Evolutionary conservation across 2,329 filamentous ascomycete genomes (phyloP).

Genomic region (Nemania sp.): DNA sequence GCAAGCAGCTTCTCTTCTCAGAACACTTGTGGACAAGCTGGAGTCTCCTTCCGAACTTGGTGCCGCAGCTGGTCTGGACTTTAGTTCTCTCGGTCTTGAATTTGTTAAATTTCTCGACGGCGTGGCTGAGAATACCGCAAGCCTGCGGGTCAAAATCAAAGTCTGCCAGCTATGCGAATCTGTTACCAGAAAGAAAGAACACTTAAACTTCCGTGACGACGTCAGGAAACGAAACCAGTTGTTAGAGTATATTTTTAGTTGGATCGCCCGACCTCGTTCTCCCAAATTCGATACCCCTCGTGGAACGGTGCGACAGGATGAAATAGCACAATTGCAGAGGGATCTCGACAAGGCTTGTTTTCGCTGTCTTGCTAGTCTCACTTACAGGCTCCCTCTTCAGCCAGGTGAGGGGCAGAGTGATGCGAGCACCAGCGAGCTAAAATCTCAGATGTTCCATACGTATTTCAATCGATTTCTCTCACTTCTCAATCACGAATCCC

Average conservation of each 20-base stretch:
- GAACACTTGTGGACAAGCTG: slow-evolving; percentile 72
- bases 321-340: slow-evolving; percentile 68
- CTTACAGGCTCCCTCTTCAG: slow-evolving; percentile 74
- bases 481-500: slow-evolving; percentile 69
- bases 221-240: slow-evolving; percentile 76
- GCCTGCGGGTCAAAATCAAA: slow-evolving; percentile 74
- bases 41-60: slow-evolving; percentile 73
- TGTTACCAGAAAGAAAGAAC: slow-evolving; percentile 74
- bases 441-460: slow-evolving; percentile 77
- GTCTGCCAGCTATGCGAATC: slow-evolving; percentile 75
- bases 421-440: slow-evolving; percentile 74
- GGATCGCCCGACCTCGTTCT: slow-evolving; percentile 73
- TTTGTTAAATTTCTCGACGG: slow-evolving; percentile 76
- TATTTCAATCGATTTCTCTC: slow-evolving; percentile 79
- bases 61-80: slow-evolving; percentile 71
- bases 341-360: slow-evolving; percentile 76
- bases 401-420: slow-evolving; percentile 74
- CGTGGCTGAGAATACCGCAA: slow-evolving; percentile 65
- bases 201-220: slow-evolving; percentile 75
- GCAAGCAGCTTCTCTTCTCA: slow-evolving; percentile 73
- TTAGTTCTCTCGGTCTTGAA: slow-evolving; percentile 72
- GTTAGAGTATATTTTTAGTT: slow-evolving; percentile 75
- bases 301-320: slow-evolving; percentile 64
- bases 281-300: slow-evolving; percentile 59
- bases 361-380: slow-evolving; percentile 73